Evolutionary conservation across 139 green algal genomes (phyloP), one percentile per base, ranked within the genome.

Genomic region (Chlorella sp.): DNA sequence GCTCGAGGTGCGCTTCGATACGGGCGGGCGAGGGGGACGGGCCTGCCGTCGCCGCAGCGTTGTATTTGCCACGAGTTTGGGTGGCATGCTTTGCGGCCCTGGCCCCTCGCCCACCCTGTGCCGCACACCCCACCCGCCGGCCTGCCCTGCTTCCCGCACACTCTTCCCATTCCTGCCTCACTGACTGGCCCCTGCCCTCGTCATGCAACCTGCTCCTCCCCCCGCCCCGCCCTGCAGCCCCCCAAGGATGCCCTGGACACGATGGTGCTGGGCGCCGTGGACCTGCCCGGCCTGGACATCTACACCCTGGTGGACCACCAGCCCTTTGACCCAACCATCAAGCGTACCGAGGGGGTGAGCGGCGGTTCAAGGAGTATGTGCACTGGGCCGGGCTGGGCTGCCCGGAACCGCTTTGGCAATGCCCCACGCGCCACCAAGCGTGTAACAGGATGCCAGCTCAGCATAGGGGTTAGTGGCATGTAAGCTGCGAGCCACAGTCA

Each of bases 281-380:
- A 96, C 92, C 92, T 97, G 64, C 21, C 88, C 32, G n/a, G 81
- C 66, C 91, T 97, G 78, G 91, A 93, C 28, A 69, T 37, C 2
- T 92, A 93, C 85, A 88, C 64, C 15, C 88, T 92, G 87, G 5
- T 97, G 11, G 95, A 99, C 90, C 97, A 96, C 93, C 87, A 95
- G 91, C 97, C 97, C 34, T 99, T 99, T 83, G 97, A 99, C 93
- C 97, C 97, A 82, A 95, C 91, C 66, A 90, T 96, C 81, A 99
- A 99, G 95, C 93, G 96, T 75, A 99, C 97, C 34, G 95, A 97
- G 92, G 92, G 95, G 68, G 48, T 81, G 83, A 82, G 71, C 19
- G n/a, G 48, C 42, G 28, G 53, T 11, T 18, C 34, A 9, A 28
- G 69, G 64, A 28, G 64, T 12, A 28, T 71, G 64, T 32, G 64